Conservation (phyloP, 2,329 filamentous ascomycete species). For the Botrytis byssoidea region DNA sequence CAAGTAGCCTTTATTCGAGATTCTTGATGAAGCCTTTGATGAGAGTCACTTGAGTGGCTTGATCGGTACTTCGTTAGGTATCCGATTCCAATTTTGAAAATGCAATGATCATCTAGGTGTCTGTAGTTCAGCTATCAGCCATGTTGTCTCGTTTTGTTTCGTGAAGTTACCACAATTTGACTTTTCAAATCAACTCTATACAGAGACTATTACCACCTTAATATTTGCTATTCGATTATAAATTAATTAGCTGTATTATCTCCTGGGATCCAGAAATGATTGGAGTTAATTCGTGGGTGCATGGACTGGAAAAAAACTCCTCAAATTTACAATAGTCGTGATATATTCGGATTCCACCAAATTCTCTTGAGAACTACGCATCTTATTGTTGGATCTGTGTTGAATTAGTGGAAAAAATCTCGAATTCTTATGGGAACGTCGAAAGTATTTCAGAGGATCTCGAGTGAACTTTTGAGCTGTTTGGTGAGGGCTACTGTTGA, state of each 20-base stretch:
- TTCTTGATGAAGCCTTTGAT: background rate
- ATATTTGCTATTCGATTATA: background rate
- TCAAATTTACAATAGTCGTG: background rate
- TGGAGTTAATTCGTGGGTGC: background rate
- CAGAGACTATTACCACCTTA: background rate
- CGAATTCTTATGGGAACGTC: background rate
- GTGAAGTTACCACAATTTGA: background rate
- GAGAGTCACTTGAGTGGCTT: background rate
- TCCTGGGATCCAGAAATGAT: background rate
- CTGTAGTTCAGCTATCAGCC: background rate
- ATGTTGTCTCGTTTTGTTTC: background rate
- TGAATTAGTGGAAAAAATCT: background rate
- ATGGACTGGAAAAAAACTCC: background rate
- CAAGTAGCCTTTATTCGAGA: background rate
- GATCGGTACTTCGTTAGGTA: background rate
- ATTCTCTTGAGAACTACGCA: background rate
- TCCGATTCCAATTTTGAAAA: background rate
- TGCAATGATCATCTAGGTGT: background rate
- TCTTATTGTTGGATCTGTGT: background rate
- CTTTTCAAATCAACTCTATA: background rate
- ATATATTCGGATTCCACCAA: background rate
- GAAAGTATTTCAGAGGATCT: background rate
- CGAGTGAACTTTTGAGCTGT: background rate
- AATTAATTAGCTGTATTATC: background rate
- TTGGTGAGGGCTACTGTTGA: background rate